Base-by-base conservation (phyloP, 78 protist genomes). In the Mastigamoeba balamuthi region DNA sequence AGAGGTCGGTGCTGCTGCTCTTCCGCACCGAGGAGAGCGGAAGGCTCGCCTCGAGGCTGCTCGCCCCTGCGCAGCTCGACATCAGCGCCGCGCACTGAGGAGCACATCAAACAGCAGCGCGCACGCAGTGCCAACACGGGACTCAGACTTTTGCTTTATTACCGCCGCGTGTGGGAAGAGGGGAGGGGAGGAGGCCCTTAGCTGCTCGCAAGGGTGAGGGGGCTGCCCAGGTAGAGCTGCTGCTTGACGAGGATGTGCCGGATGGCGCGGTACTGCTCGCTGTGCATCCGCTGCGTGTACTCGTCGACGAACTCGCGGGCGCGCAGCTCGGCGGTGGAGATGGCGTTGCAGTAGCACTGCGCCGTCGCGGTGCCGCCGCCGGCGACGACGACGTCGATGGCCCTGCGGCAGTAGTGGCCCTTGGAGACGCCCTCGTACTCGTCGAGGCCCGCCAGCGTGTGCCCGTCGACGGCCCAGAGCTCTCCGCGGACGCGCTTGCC, bases 211-310 rank as follows among this genome's bases (percentile, higher is more conserved):
- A 25, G 33, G 17, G 58, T 48, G 58, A 48, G 58, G 17, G 17
- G 33, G 17, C 17, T 48, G 58, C 36, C 64, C 30, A 73, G 58
- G 40, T 73, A 73, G 7, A 36, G 5, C 29, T 41, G 29, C 6
- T 73, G 76, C 40, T 73, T 73, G 10, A 73, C 76, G 5, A 58
- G 66, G 71, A 73, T 73, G 66, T 73, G 76, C 4, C 66, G 36
- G 4, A 73, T 73, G 7, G 76, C 72, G 4, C 6, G 5, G 6
- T 73, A 73, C 63, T 28, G 10, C 6, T 48, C 29, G 25, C 6
- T 42, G 66, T 73, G 76, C 28, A 10, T 7, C 8, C n/a, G 41
- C 66, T 30, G 4, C 33, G 63, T 52, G 70, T 73, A 73, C 7
- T 42, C 76, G 27, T 6, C 5, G 35, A 53, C 7, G 76, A 73